Evolutionary conservation across 345 rosid species (phyloP).

Genomic region (Eutrema heterophyllum): DNA sequence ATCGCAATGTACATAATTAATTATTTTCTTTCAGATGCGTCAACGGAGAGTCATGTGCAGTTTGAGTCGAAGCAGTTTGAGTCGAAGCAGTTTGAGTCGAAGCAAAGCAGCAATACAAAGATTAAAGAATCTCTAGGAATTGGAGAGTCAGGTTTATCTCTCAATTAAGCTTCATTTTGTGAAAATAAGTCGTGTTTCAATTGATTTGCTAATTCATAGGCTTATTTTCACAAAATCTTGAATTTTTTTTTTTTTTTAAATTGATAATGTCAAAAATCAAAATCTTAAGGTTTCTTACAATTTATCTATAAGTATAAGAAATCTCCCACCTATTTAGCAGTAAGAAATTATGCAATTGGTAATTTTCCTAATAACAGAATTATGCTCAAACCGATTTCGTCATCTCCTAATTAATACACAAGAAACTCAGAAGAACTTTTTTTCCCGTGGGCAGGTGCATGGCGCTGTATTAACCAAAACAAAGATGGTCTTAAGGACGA

Average conservation of each 20-base stretch:
- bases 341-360: neutral
- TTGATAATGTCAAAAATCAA: no score
- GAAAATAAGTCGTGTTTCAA: neutral
- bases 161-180: neutral
- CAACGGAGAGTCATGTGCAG: neutral
- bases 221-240: neutral
- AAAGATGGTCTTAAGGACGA: neutral
- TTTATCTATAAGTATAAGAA: neutral
- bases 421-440: neutral
- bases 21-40: neutral
- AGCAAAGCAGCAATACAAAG: neutral
- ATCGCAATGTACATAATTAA: neutral
- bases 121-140: neutral
- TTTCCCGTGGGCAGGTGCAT: neutral
- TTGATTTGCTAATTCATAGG: neutral
- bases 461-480: neutral
- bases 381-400: neutral
- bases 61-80: no score
- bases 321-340: neutral
- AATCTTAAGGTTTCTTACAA: no score
- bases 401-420: neutral
- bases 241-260: neutral
- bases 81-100: no score
- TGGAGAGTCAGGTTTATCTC: slow-evolving; percentile 10
- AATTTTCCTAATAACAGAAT: neutral